Base-by-base conservation (phyloP, 176 grass and related monocot genomes). In the Aegilops sharonensis region DNA sequence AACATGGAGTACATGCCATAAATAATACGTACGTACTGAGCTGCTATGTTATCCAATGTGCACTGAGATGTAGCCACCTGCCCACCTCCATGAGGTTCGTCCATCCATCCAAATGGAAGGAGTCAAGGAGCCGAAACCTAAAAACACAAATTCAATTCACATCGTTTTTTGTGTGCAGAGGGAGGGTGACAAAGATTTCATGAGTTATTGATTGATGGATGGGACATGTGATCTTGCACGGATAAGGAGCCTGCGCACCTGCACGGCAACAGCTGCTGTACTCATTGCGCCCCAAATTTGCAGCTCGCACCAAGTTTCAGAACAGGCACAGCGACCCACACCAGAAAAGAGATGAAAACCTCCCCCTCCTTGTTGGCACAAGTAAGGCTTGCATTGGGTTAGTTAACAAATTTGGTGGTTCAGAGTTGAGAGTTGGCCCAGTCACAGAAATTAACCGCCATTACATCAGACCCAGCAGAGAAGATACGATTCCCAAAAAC, bases 201-300 rank as follows among this genome's bases (percentile, higher is more conserved):
- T 31, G 39, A 57, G 23, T 42, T 50, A 43, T 35, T 35, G 54
- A 52, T 73, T 59, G 66, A 75, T 79, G 30, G 88, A 75, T 74
- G 80, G 79, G 66, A 90, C 80, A 59, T 56, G 43, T 89, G 88
- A 85, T 85, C 45, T 85, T 85, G 80, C 89, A 87, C 65, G 20
- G 71, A 78, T 32, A 72, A 64, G 64, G 64, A 11, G 8, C 23
- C 72, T 77, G 23, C 63, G 59, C 21, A 10, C 3, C 78, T 64
- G 84, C 39, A 48, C 37, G 65, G 78, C 25, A 60, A 47, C 57
- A 72, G 45, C 31, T 68, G 80, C 27, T 45, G 18, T 78, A 27
- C 73, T 35, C 76, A 32, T 34, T 67, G 45, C 10, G 57, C 73
- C 63, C 18, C 60, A n/a, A n/a, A 34, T 23, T 62, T 81, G 35